Base-by-base conservation (phyloP, 2,329 filamentous ascomycete genomes). In the Pseudopyricularia cyperi region DNA sequence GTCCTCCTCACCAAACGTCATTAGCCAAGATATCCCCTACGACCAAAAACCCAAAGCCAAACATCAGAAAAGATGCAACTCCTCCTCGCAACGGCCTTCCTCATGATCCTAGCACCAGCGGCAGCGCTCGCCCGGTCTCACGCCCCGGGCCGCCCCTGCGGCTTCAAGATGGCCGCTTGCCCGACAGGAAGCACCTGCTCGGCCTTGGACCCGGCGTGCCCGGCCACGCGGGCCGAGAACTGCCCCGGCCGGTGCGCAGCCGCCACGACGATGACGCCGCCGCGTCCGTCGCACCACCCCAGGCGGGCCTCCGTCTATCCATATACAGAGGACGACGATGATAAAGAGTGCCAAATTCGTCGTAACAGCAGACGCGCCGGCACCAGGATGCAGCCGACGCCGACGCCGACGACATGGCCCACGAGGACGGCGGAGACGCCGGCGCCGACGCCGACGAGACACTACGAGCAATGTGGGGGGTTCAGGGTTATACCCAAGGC, bases 391-490 rank as follows among this genome's bases (percentile, higher is more conserved):
- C 6, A 4, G 22, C 26, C 34, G 48, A 4, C 11, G 14, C 48
- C 33, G 12, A 39, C 24, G 12, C n/a, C 3, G 26, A 39, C 24
- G 12, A 7, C 3, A 15, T 24, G 7, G 17, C 5, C 37, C 37
- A 19, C 39, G 22, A n/a, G n/a, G n/a, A 14, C 39, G 0, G 28
- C 9, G 28, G 28, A 9, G 4, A 30, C 28, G 12, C 39, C 39
- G 24, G n/a, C 28, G 3, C 37, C 48, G 19, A 49, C 34, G 15
- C 49, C 46, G 11, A 50, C 47, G 4, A 46, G 52, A 9, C 57
- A 51, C 14, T 62, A 60, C 51, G 46, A 52, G 46, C 55, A 55
- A 44, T 62, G 61, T 55, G 61, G 61, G 48, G 61, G 61, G 4
- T 56, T 57, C 52, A 56, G 58, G 37, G 32, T 53, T 46, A 39